Base-by-base conservation (phyloP, 768 basidiomycete genomes). In the Pleurotus giganteus region DNA sequence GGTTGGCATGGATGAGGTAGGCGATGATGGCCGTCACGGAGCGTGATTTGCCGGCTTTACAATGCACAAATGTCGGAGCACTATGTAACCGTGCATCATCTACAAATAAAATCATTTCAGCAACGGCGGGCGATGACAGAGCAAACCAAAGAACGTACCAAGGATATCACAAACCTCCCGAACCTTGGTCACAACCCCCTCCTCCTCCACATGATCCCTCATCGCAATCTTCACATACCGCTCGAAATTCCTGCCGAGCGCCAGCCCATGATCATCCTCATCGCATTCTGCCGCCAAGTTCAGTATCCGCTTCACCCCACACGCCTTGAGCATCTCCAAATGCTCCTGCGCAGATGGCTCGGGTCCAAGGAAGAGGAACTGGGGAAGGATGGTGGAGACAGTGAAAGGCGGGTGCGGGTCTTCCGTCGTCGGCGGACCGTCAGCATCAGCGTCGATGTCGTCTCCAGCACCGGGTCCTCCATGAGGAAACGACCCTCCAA, bases 21-120 rank as follows among this genome's bases (percentile, higher is more conserved):
- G 92, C 95, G 76, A 98, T 93, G 36, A 97, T 95, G 11, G 94
- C 94, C 0, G 95, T 97, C 26, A 97, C 95, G 1, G 92, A 95
- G 12, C 96, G 86, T 2, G 92, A 94, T 74, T 94, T 97, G 4
- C 95, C 96, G 4, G 91, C 94, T 71, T 91, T 93, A 72, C 95
- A 98, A 66, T 98, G 96, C 12, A 98, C 94, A 63, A 96, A 98
- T 1, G 90, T 90, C 5, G 94, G 86, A 17, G 91, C 83, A 0
- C 88, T 91, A 60, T 94, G 93, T 50, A 98, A 69, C 44, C 89
- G 84, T 1, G 95, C 95, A 62, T 98, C 95, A 66, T 97, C 95
- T 97, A 61, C 0, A 41, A 45, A 29, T 3, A 2, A 24, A n/a
- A 29, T 36, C 45, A 24, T 8, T 34, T 39, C 19, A 57, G 47